A percentile compares a stretch with the other conserved stretches of the same genome.
Evolutionary conservation across 2,329 filamentous ascomycete genomes (phyloP).

Genomic region (Exophiala alcalophila): DNA sequence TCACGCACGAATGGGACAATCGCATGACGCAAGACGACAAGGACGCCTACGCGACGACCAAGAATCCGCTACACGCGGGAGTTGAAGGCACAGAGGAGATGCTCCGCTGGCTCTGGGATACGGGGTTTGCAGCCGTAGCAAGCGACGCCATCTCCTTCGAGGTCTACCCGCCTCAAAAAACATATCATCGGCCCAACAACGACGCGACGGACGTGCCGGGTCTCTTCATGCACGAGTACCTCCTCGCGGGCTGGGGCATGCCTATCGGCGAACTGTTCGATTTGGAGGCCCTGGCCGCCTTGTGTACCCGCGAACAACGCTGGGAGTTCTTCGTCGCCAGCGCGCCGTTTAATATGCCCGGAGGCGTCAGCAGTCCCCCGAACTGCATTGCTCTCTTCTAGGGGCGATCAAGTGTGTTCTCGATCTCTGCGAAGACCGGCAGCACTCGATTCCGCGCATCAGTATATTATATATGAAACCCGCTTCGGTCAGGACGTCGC

Average conservation of each 20-base stretch:
- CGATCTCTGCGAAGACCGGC: too few relatives aligned
- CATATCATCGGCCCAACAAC: slow-evolving; percentile 10
- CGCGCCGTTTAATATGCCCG: slow-evolving; percentile 28
- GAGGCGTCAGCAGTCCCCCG: slow-evolving; percentile 30
- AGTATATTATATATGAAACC: too few relatives aligned
- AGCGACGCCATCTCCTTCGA: slow-evolving; percentile 55
- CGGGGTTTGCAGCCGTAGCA: slow-evolving; percentile 55
- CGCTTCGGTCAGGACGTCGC: too few relatives aligned
- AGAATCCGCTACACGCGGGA: slow-evolving; percentile 38
- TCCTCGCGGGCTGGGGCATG: slow-evolving; percentile 33
- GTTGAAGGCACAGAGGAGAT: slow-evolving; percentile 50
- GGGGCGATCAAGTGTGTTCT: too few relatives aligned
- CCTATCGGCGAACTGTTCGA: slow-evolving; percentile 36
- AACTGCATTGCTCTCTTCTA: slow-evolving; percentile 31
- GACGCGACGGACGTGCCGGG: slow-evolving; percentile 6
- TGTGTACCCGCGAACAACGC: slow-evolving; percentile 36
- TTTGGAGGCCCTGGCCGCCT: slow-evolving; percentile 39
- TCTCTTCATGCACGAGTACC: slow-evolving; percentile 29
- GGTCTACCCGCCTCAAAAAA: slow-evolving; percentile 41
- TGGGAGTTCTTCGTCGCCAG: slow-evolving; percentile 51
- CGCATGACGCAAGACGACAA: slow-evolving; percentile 39
- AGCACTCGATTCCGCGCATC: too few relatives aligned
- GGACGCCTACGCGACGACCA: slow-evolving; percentile 33
- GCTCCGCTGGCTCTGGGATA: slow-evolving; percentile 58
- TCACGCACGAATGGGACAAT: slow-evolving; percentile 43